A percentile compares a stretch with the other conserved stretches of the same genome.
These are phyloP conservation scores for Aurinia saxatilis DNA, from an alignment of 345 rosid genomes.

Conservation along the genomic window DNA sequence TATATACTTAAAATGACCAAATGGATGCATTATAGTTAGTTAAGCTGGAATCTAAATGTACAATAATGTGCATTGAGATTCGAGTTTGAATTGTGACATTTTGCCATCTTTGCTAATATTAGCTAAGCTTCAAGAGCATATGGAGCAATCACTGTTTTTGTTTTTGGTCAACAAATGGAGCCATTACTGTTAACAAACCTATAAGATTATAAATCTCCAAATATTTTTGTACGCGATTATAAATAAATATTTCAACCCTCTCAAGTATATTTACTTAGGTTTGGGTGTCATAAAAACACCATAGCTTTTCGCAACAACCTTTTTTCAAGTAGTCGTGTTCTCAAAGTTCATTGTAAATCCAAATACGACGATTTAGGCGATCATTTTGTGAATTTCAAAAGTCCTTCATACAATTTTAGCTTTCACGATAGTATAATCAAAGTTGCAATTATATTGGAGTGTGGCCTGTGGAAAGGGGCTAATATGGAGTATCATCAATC, in stretches of 20 bases:
- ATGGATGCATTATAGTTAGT: background rate
- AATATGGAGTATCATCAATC: background rate
- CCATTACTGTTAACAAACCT: background rate
- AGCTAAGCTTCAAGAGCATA: background rate
- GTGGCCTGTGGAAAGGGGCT: background rate
- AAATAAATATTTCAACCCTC: background rate
- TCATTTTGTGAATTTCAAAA: background rate
- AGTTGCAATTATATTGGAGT: background rate
- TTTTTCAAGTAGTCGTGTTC: background rate
- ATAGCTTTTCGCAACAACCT: background rate
- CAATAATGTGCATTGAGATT: background rate
- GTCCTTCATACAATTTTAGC: slow-evolving; percentile 1
- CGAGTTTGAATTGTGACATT: background rate
- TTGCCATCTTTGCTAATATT: background rate
- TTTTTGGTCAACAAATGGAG: too few species aligned
- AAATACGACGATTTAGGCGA: background rate
- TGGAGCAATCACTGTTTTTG: background rate
- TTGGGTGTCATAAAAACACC: background rate
- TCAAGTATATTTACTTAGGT: background rate
- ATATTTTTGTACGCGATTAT: background rate
- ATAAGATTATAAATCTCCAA: background rate
- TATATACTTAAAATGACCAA: background rate
- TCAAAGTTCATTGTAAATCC: background rate
- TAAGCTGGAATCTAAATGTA: background rate
- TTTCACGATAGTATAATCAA: background rate